phyloP scores from a whole-genome alignment of 257 asterid species.

The Eucommia ulmoides region DNA sequence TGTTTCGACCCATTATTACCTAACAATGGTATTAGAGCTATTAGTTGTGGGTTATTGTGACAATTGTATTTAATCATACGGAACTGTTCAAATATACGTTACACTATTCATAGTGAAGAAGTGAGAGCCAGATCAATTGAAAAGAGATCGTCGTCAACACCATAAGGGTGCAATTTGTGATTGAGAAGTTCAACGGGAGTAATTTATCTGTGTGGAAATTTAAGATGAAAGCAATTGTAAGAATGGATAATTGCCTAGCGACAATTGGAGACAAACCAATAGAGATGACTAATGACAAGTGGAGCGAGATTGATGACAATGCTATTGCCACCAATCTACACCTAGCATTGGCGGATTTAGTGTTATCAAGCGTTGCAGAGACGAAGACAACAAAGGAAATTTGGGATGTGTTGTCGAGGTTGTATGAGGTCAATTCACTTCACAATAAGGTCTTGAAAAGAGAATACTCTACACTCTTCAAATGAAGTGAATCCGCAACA shows the following conservation, averaged over 20 bases:
- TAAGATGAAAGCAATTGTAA: background rate
- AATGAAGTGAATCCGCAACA: background rate
- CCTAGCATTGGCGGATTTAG: background rate
- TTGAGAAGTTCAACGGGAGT: background rate
- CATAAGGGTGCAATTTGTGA: no score
- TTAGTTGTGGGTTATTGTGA: no score
- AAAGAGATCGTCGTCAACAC: no score
- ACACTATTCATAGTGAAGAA: no score
- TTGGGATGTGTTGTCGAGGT: background rate
- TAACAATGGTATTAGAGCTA: no score
- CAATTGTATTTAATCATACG: no score
- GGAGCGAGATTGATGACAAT: background rate
- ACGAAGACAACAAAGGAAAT: background rate
- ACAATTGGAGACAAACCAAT: background rate
- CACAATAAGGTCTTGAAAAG: background rate
- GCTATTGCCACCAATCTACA: background rate
- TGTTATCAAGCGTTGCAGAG: background rate
- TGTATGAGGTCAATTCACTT: background rate
- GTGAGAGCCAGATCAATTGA: no score
- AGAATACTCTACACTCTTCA: background rate
- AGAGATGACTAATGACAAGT: background rate
- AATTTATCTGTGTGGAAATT: background rate
- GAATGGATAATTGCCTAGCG: background rate
- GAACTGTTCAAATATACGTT: no score
- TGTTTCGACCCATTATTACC: no score